These are phyloP conservation scores for Salvia splendens DNA, from an alignment of 257 asterid genomes.

Conservation along the genomic window DNA sequence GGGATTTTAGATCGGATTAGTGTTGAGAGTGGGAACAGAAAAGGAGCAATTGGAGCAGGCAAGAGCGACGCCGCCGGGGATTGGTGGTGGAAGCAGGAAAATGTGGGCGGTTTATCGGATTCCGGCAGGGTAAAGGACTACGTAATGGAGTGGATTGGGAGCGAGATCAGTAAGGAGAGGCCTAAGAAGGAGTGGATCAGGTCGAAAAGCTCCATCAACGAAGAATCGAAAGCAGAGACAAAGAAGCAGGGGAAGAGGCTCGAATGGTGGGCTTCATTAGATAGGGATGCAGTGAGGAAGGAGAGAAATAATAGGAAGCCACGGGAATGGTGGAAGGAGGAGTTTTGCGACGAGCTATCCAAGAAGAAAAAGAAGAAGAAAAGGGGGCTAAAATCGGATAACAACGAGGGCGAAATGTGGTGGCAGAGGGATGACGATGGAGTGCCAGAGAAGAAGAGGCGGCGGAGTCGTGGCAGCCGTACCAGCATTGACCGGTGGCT, in stretches of 20 bases:
- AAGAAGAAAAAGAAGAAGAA: slow-evolving; percentile 64
- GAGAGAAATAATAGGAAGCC: slow-evolving; percentile 63
- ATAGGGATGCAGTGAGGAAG: slow-evolving; percentile 49
- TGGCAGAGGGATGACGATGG: slow-evolving; percentile 78
- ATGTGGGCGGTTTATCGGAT: slow-evolving; percentile 60
- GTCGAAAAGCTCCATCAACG: slow-evolving; percentile 42
- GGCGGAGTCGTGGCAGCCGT: slow-evolving; percentile 56
- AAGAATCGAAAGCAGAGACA: slow-evolving; percentile 39
- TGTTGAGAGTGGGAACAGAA: slow-evolving; percentile 60
- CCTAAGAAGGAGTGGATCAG: slow-evolving; percentile 78
- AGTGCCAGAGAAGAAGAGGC: slow-evolving; percentile 54
- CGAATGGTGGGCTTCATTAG: slow-evolving; percentile 79
- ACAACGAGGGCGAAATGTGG: slow-evolving; percentile 60
- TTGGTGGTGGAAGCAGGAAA: slow-evolving; percentile 98
- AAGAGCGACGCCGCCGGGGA: slow-evolving; percentile 65
- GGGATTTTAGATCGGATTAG: slow-evolving; percentile 60
- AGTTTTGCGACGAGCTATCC: slow-evolving; percentile 76
- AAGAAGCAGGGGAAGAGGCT: slow-evolving; percentile 67
- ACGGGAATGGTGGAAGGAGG: slow-evolving; percentile 97
- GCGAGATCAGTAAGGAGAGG: slow-evolving; percentile 77
- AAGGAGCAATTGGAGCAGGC: slow-evolving; percentile 47
- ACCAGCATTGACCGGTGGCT: slow-evolving; percentile 81
- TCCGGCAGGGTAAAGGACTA: slow-evolving; percentile 86
- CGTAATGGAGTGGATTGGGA: slow-evolving; percentile 96
- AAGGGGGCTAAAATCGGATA: slow-evolving; percentile 37